Percentiles rank a stretch among this genome's conserved stretches.
Evolutionary conservation across 1,284 basidiomycete species (phyloP).

Genomic region (Cryptococcus maquisensis): DNA sequence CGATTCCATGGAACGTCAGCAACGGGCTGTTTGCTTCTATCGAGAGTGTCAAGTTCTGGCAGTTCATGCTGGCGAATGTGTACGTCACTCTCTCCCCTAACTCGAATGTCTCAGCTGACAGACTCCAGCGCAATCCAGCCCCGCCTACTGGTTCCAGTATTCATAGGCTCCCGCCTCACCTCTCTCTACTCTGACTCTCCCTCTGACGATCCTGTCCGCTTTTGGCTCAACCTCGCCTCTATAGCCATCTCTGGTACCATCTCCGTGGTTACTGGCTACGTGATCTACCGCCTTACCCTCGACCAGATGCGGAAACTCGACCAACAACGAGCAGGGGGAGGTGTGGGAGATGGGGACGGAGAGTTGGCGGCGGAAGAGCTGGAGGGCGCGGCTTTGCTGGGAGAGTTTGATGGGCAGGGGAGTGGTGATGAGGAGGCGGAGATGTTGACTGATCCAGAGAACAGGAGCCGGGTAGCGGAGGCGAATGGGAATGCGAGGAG

Average conservation of each 20-base stretch:
- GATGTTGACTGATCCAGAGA: conserved; percentile 1
- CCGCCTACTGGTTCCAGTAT: conserved; percentile 43
- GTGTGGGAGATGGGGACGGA: conserved; percentile 19
- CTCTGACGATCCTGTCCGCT: conserved; percentile 32
- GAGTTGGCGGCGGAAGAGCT: conserved; percentile 37
- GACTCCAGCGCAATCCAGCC: conserved; percentile 32
- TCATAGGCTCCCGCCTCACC: conserved; percentile 46
- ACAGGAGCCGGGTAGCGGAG: neutral
- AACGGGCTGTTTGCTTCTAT: conserved; percentile 31
- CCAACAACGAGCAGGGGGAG: conserved; percentile 2
- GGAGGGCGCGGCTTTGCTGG: conserved; percentile 36
- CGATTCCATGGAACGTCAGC: conserved; percentile 34
- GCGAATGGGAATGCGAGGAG: neutral
- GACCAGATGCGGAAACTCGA: conserved; percentile 45
- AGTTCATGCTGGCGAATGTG: conserved; percentile 46
- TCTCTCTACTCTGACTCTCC: conserved; percentile 33
- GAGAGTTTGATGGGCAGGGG: conserved; percentile 27
- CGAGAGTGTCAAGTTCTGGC: conserved; percentile 43
- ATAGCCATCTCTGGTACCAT: conserved; percentile 34
- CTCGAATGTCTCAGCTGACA: neutral
- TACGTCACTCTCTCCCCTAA: conserved; percentile 9
- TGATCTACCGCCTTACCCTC: conserved; percentile 47
- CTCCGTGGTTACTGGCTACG: conserved; percentile 36
- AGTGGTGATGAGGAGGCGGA: conserved; percentile 20
- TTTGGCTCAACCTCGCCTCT: conserved; percentile 45